Percentiles rank a stretch among this genome's conserved stretches.
phyloP scores from a whole-genome alignment of 768 basidiomycete species.

The Crassisporium funariophilum region DNA sequence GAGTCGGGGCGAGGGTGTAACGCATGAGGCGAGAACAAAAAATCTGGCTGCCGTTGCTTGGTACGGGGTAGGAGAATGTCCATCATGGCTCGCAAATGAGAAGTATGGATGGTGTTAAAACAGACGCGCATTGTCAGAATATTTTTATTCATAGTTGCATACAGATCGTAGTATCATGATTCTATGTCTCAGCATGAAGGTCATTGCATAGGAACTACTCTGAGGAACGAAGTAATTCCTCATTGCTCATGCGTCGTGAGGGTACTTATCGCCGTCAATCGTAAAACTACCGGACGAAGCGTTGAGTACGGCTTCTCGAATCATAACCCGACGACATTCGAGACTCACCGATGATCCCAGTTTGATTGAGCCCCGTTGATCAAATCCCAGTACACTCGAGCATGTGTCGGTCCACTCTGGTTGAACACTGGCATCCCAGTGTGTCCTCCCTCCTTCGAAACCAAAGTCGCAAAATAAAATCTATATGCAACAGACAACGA shows the following conservation, averaged over 20 bases:
- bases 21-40: background rate
- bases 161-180: no score
- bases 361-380: conserved; percentile 21
- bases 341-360: conserved; percentile 26
- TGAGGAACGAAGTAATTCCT: no score
- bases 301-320: no score
- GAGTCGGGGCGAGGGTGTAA: background rate
- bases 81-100: background rate
- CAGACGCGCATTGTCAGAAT: no score
- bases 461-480: conserved; percentile 30
- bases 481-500: conserved; percentile 10
- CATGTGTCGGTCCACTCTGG: conserved; percentile 27
- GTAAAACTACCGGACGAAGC: no score
- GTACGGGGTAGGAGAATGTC: background rate
- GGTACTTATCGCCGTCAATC: no score
- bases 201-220: no score
- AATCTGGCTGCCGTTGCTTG: conserved; percentile 1
- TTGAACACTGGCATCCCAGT: conserved; percentile 17
- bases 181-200: no score
- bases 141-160: no score
- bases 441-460: conserved; percentile 20
- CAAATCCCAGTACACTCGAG: conserved; percentile 28
- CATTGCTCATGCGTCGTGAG: no score
- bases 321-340: no score
- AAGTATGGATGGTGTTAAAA: conserved; percentile 1